These are phyloP conservation scores for Nigrospora oryzae DNA, from an alignment of 2,329 filamentous ascomycete species.

Conservation along the genomic window DNA sequence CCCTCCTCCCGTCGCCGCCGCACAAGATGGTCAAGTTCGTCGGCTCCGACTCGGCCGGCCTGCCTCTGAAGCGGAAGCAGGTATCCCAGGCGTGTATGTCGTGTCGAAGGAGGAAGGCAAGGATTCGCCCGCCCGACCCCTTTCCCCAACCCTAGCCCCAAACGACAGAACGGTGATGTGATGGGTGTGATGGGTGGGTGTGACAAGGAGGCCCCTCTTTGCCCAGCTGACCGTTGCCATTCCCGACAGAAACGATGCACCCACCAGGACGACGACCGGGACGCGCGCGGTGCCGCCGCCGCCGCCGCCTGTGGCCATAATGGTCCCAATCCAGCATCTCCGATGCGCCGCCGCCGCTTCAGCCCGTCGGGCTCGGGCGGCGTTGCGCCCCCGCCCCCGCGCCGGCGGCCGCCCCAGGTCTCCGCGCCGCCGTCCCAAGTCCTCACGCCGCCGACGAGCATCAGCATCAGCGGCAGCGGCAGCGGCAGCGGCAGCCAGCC, in stretches of 20 bases:
- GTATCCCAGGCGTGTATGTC: conserved; percentile 47
- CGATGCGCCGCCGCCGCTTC: too few relatives aligned
- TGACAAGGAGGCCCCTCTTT: too few relatives aligned
- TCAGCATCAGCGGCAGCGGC: not conserved
- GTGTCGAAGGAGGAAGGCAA: conserved; percentile 47
- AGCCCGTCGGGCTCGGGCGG: too few relatives aligned
- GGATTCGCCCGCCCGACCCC: not conserved
- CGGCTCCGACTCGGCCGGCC: conserved; percentile 41
- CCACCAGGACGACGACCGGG: conserved; percentile 1
- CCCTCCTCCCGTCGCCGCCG: too few relatives aligned
- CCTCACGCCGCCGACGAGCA: not conserved
- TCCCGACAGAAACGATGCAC: conserved; percentile 6
- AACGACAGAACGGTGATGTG: too few relatives aligned
- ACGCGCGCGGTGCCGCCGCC: not conserved
- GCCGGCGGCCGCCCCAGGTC: conserved; percentile 1
- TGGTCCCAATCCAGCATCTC: too few relatives aligned
- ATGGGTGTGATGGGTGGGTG: too few relatives aligned
- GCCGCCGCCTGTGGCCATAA: too few relatives aligned
- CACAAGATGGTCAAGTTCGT: conserved; percentile 43
- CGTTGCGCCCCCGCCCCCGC: not conserved
- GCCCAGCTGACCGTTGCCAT: too few relatives aligned
- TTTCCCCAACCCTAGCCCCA: not conserved
- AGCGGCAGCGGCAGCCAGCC: not conserved
- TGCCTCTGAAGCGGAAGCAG: conserved; percentile 52
- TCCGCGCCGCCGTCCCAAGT: not conserved